Evolutionary conservation across 2,329 filamentous ascomycete genomes (phyloP), one percentile per base, ranked within the genome.

Genomic region (Fusarium papillatum): DNA sequence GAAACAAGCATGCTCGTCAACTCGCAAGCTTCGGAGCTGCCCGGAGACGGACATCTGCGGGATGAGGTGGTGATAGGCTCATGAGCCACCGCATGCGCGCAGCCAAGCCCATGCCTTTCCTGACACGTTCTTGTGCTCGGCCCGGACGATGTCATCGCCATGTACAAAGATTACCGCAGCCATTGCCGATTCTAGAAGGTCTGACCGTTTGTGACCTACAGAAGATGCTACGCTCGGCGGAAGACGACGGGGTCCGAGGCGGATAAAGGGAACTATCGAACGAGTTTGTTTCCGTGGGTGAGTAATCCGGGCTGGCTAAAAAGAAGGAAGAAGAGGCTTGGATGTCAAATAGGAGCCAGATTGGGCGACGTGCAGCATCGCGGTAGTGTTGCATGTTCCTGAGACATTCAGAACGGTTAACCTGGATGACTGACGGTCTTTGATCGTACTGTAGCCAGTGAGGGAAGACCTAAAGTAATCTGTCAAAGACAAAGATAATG

Each of bases 141-240:
- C 59, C 66, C 39, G 55, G 64, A 53, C 53, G 26, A 74, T 71
- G 55, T 41, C 66, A 67, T 65, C 24, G 11, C 46, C 26, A 43
- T 34, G 43, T 11, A 16, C 36, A 36, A 55, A 62, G 64, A 74
- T 74, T 64, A 24, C 13, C 64, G 46, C 61, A 22, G 38, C 22
- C 29, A 53, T 65, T 76, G 24, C 73, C 67, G 36, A 53, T 71
- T 71, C 13, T 7, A 76, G 67, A 76, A 60, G 60, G 46, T 38
- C 38, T 38, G 53, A 50, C 70, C 70, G 66, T 70, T 62, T 63
- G 59, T 53, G 24, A 66, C 75, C 57, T 48, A 55, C 62, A 66
- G 73, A 66, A 66, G 59, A 70, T 75, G 66, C 62, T 73, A 48
- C 73, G 48, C 48, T 76, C 61, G 64, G 50, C 16, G 66, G 70